Base-by-base conservation (phyloP, 2,329 filamentous ascomycete species). In the Alternaria arborescens region DNA sequence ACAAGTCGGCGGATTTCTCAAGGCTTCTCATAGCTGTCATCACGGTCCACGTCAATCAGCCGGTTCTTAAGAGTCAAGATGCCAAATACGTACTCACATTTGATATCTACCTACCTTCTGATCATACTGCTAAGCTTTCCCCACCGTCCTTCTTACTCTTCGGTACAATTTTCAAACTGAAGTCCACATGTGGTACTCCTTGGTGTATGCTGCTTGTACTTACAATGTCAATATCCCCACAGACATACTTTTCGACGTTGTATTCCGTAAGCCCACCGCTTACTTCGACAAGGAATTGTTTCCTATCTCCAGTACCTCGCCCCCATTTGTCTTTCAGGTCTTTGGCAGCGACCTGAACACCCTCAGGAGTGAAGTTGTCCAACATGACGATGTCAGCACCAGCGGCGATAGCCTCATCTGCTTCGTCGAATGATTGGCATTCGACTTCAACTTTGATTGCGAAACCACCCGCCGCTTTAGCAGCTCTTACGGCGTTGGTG, bases 191-290 rank as follows among this genome's bases (percentile, higher is more conserved):
- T 30, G 91, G 88, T 3, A 96, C 93, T 3, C 95, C 94, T 82
- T 99, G 95, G 75, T 99, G 95, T 74, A 99, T 97, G 53, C 92
- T 94, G 77, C 94, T 97, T 43, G 94, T 97, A 43, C 94, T 97
- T 70, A 98, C 89, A 68, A 99, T 94, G 79, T 99, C 95, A 69
- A 99, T 89, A 80, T 98, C 93, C 85, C 80, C 75, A 73, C 83
- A 86, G n/a, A 93, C 90, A 81, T 96, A 97, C 10, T 85, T 83
- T 69, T 86, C 87, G 6, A 96, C 92, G 78, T 98, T 99, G 55
- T 91, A 88, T 76, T 91, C 86, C 8, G 89, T 95, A 81, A 99
- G 78, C 0, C 95, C 95, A 1, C 95, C 95, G 64, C 93, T 97
- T 18, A 97, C 93, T 82, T 99, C 95, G 36, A 99, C 85, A 74